phyloP scores from a whole-genome alignment of 176 grass and related monocot species.

The Secale cereale region DNA sequence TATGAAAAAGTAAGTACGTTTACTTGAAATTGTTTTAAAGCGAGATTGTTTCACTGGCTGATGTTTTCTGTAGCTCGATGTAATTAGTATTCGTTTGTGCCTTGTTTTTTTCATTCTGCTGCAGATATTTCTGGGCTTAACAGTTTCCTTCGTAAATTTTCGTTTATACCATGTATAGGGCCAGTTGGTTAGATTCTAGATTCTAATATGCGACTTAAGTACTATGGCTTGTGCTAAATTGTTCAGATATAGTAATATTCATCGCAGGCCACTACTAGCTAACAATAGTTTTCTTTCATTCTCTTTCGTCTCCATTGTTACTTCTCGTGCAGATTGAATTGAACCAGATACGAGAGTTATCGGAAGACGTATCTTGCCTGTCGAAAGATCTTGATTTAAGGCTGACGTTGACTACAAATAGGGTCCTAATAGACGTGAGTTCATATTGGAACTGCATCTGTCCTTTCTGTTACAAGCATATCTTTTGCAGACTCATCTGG shows the following conservation, averaged over 20 bases:
- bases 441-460: neutral
- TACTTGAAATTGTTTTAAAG: neutral
- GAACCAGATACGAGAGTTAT: conserved; percentile 48
- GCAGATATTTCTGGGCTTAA: neutral
- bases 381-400: conserved; percentile 61
- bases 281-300: neutral
- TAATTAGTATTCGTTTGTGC: neutral
- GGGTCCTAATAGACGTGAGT: conserved; percentile 53
- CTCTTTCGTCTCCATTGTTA: neutral
- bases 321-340: conserved; percentile 46
- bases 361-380: conserved; percentile 69
- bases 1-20: too few species aligned
- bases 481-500: neutral
- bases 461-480: neutral
- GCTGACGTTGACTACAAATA: conserved; percentile 55
- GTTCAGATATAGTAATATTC: neutral
- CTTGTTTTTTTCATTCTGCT: neutral
- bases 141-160: neutral
- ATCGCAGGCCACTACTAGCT: neutral
- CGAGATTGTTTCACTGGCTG: neutral
- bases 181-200: neutral
- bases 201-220: neutral
- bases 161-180: neutral
- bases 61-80: neutral
- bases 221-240: neutral